A percentile compares a stretch with the other conserved stretches of the same genome.
Conservation (phyloP, 768 basidiomycete species). For the Boletus vermiculosoides region DNA sequence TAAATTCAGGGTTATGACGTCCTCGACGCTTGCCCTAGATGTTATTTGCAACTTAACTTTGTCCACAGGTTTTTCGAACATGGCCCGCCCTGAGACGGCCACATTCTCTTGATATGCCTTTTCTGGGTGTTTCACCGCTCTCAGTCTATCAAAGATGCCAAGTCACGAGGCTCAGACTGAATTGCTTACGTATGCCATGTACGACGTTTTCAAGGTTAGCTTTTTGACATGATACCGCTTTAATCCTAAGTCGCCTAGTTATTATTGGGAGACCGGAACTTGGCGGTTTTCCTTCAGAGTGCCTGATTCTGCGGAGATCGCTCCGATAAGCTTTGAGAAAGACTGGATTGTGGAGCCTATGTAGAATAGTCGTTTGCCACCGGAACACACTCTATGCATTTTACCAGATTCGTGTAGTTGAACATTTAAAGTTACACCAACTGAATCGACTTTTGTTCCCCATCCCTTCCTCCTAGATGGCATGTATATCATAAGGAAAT, state of each 20-base stretch:
- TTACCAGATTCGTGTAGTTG: conserved; percentile 7
- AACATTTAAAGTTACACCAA: conserved; percentile 14
- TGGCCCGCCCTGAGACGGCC: conserved; percentile 10
- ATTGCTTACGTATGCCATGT: conserved; percentile 23
- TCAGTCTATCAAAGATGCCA: conserved; percentile 4
- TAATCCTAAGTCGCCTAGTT: conserved; percentile 10
- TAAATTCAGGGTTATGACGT: conserved; percentile 30
- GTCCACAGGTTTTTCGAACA: conserved; percentile 12
- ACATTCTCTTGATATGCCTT: conserved; percentile 20
- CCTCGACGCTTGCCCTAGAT: conserved; percentile 3
- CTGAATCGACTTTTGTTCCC: neutral
- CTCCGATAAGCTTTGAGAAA: conserved; percentile 26
- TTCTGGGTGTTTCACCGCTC: conserved; percentile 6
- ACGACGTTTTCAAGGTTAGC: conserved; percentile 28
- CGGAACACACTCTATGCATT: conserved; percentile 7
- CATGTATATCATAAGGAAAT: conserved; percentile 17
- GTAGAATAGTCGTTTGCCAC: neutral
- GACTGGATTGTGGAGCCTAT: conserved; percentile 1
- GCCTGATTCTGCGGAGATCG: conserved; percentile 30
- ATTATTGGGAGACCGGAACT: conserved; percentile 16
- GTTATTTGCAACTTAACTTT: conserved; percentile 29
- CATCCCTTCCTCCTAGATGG: conserved; percentile 1
- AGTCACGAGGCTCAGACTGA: conserved; percentile 22
- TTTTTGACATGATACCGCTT: conserved; percentile 19
- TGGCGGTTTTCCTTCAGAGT: conserved; percentile 3